phyloP scores from a whole-genome alignment of 163 green algal genomes.

The Scenedesmus sp. region DNA sequence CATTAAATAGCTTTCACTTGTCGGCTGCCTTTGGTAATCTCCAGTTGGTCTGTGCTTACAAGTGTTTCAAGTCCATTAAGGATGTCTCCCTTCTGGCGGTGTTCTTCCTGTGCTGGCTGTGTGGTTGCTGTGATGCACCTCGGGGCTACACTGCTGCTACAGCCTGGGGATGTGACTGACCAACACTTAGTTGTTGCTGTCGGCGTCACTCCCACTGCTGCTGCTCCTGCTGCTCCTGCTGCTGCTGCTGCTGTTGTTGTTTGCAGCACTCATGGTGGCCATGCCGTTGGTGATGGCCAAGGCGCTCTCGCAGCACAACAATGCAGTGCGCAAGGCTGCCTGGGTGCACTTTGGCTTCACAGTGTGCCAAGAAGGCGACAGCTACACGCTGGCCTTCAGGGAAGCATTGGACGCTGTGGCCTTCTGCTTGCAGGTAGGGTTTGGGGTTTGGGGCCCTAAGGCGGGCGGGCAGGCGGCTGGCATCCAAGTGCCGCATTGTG shows the following conservation, averaged over 20 bases:
- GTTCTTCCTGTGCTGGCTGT: no score
- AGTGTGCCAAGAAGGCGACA: conserved; percentile 64
- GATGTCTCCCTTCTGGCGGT: no score
- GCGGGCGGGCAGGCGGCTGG: neutral
- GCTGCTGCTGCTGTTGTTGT: conserved; percentile 4
- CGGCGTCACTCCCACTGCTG: no score
- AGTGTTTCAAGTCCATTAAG: no score
- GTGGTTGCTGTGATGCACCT: no score
- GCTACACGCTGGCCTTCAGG: conserved; percentile 63
- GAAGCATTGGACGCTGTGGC: conserved; percentile 67
- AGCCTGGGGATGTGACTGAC: no score
- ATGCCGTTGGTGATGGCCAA: conserved; percentile 48
- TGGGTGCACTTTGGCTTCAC: conserved; percentile 36
- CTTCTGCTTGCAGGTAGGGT: conserved; percentile 68
- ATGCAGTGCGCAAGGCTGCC: conserved; percentile 57
- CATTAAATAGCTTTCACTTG: neutral
- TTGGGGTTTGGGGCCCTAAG: no score
- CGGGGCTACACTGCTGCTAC: no score
- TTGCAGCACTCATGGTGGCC: conserved; percentile 37
- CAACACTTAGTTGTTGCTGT: no score
- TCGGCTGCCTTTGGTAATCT: no score
- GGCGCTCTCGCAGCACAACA: conserved; percentile 69
- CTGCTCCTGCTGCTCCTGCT: neutral
- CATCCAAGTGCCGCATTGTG: neutral
- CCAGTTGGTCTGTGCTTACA: no score